Evolutionary conservation across 768 basidiomycete genomes (phyloP).

Genomic region (Phanerochaete sordida): DNA sequence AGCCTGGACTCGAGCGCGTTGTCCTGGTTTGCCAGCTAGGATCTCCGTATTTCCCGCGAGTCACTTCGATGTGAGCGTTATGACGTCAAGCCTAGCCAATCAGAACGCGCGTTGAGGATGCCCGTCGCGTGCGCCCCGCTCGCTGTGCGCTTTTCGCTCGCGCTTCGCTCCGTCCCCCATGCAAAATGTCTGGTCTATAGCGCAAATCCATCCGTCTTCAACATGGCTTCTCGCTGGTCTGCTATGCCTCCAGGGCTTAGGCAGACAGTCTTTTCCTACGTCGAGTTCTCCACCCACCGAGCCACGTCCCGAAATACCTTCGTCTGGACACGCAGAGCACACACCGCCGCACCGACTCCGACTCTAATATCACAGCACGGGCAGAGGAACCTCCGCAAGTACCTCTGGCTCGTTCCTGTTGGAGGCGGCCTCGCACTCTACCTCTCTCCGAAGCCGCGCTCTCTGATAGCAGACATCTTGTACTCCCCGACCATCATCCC

Average conservation of each 20-base stretch:
- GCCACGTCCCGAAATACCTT: constrained; percentile 7
- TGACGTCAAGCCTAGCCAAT: constrained; percentile 10
- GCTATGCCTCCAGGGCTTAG: constrained; percentile 25
- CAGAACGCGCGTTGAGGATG: background rate
- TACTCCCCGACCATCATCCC: constrained; percentile 48
- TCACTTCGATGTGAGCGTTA: background rate
- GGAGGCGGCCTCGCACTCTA: constrained; percentile 53
- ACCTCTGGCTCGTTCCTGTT: constrained; percentile 55
- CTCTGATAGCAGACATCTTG: constrained; percentile 46
- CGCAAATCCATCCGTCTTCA: constrained; percentile 6
- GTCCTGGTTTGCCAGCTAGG: too few relatives aligned
- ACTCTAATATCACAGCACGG: constrained; percentile 28
- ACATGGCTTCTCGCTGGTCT: constrained; percentile 24
- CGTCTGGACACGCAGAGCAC: constrained; percentile 1
- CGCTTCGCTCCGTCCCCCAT: background rate
- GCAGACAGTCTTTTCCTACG: constrained; percentile 18
- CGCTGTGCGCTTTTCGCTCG: background rate
- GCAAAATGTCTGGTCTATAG: constrained; percentile 1
- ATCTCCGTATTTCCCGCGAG: background rate
- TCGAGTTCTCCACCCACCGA: constrained; percentile 7
- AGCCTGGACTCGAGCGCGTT: too few relatives aligned
- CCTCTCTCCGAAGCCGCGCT: constrained; percentile 39
- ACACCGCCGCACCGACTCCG: constrained; percentile 30
- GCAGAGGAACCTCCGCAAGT: constrained; percentile 26
- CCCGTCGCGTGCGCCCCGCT: background rate